phyloP scores from a whole-genome alignment of 805 yeast genomes.

The Ogataea pilisensis region DNA sequence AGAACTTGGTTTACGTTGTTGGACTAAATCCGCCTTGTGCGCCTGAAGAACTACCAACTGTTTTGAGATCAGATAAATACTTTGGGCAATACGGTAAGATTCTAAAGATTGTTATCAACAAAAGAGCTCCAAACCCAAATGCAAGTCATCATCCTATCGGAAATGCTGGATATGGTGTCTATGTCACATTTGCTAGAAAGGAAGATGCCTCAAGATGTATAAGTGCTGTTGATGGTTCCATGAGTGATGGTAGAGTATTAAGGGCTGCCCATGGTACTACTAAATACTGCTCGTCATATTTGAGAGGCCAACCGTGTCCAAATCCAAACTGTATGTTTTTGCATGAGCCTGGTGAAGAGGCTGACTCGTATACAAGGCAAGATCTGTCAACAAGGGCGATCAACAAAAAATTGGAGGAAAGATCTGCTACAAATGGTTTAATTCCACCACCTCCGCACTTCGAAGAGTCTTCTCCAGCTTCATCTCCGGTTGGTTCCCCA shows the following conservation, averaged over 20 bases:
- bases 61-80: conserved; percentile 83
- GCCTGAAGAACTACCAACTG: conserved; percentile 78
- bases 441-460: conserved; percentile 27
- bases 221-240: conserved; percentile 85
- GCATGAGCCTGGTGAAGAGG: conserved; percentile 99
- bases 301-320: conserved; percentile 94
- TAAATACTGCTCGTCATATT: conserved; percentile 93
- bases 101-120: conserved; percentile 87
- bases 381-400: conserved; percentile 76
- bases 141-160: conserved; percentile 36
- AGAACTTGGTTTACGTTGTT: conserved; percentile 92
- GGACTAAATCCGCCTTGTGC: conserved; percentile 88
- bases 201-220: conserved; percentile 96
- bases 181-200: conserved; percentile 86
- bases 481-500: conserved; percentile 13
- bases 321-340: conserved; percentile 98
- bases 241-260: conserved; percentile 84
- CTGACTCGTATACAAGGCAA: conserved; percentile 91
- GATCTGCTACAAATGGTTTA: conserved; percentile 33
- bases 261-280: conserved; percentile 99
- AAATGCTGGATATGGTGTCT: conserved; percentile 85
- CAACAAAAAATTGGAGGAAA: conserved; percentile 44
- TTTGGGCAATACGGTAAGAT: conserved; percentile 99
- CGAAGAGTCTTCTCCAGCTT: conserved; percentile 13
- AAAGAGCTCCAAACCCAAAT: conserved; percentile 51